Conservation (phyloP, 78 protist species). For the Dictyostelium purpureum region DNA sequence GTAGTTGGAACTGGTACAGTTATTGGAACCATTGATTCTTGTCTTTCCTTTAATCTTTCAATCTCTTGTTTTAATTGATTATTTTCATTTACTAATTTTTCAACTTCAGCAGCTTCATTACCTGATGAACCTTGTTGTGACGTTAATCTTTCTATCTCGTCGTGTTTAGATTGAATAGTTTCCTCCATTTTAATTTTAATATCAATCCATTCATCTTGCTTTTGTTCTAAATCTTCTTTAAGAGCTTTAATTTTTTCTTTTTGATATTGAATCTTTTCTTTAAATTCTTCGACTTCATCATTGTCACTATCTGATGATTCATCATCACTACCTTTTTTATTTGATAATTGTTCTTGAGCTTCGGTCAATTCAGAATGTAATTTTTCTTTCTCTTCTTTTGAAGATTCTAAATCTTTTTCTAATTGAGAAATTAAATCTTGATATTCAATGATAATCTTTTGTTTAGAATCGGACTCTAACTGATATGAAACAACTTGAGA, state of each 20-base stretch:
- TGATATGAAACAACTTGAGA: slow-evolving; percentile 16
- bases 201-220: slow-evolving; percentile 57
- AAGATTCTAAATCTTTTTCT: slow-evolving; percentile 15
- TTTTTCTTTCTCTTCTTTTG: not conserved
- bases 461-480: slow-evolving; percentile 4
- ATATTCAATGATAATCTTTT: not conserved
- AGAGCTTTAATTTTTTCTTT: slow-evolving; percentile 51
- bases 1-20: not conserved
- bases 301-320: not conserved
- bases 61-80: not conserved
- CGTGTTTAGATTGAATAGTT: not conserved
- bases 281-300: slow-evolving; percentile 21
- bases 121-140: too few relatives aligned
- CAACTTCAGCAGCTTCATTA: too few relatives aligned
- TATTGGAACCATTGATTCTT: not conserved
- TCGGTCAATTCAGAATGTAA: not conserved
- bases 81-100: too few relatives aligned
- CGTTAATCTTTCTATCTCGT: not conserved
- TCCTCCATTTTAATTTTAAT: slow-evolving; percentile 35
- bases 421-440: slow-evolving; percentile 34
- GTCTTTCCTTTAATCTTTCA: not conserved
- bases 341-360: not conserved
- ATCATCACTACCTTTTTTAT: not conserved
- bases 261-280: slow-evolving; percentile 40
- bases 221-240: slow-evolving; percentile 44